Percentiles rank a stretch among this genome's conserved stretches.
Conservation (phyloP, 2,329 filamentous ascomycete genomes). For the Sclerotinia sclerotiorum region DNA sequence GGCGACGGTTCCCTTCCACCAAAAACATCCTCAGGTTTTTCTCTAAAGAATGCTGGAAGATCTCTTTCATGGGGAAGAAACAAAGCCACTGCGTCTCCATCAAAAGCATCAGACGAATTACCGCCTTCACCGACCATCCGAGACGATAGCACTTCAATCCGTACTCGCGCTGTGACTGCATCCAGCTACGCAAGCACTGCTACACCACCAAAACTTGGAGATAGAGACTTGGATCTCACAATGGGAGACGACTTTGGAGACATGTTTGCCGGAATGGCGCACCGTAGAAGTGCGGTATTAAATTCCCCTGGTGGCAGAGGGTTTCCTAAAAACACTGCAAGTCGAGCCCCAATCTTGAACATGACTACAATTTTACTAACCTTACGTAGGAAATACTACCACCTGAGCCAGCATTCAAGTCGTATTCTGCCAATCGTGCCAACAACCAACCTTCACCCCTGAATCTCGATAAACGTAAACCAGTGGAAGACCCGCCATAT, state of each 20-base stretch:
- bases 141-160: constrained; percentile 29
- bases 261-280: constrained; percentile 40
- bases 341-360: constrained; percentile 14
- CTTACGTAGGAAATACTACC: constrained; percentile 31
- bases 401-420: constrained; percentile 29
- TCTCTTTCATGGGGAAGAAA: constrained; percentile 40
- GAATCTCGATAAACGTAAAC: constrained; percentile 35
- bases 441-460: constrained; percentile 37
- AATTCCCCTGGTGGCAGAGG: constrained; percentile 34
- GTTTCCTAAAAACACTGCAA: constrained; percentile 37
- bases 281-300: constrained; percentile 36
- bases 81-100: constrained; percentile 33
- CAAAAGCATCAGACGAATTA: constrained; percentile 27
- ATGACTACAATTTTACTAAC: constrained; percentile 23
- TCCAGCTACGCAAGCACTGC: constrained; percentile 42
- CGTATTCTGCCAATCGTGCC: constrained; percentile 28
- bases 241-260: constrained; percentile 41
- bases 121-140: constrained; percentile 33
- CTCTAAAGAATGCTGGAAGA: constrained; percentile 39
- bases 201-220: constrained; percentile 38
- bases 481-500: constrained; percentile 36
- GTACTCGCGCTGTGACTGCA: constrained; percentile 37
- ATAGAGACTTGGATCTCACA: constrained; percentile 38
- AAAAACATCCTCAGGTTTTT: constrained; percentile 37
- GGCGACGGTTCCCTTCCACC: constrained; percentile 38